Base-by-base conservation (phyloP, 441 rosid species). In the Pelargonium cotyledonis region DNA sequence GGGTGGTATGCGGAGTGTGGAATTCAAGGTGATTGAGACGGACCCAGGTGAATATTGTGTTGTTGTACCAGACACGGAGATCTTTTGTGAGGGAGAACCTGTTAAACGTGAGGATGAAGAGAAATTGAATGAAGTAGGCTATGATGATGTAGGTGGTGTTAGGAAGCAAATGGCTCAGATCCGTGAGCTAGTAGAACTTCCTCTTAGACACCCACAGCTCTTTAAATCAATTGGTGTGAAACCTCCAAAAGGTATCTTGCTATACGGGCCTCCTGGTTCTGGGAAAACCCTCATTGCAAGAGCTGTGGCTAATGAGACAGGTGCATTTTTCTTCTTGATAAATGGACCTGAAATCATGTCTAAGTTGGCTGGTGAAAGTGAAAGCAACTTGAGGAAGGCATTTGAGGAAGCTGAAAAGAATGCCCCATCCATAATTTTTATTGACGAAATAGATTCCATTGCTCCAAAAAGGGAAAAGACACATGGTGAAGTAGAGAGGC, bases 111-210 rank as follows among this genome's bases (percentile, higher is more conserved):
- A 57, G 62, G 62, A 57, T 57, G 62, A 57, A 57, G 62, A 57
- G 18, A 21, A 29, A 57, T 57, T 57, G 12, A 23, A 57, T 57
- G 62, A 57, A 23, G 29, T 57, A 6, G 62, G 62, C 19, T 57
- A 57, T 57, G 62, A 57, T 57, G 62, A 57, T 18, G 62, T 57
- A 7, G 62, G 62, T 57, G 62, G 62, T 16, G 62, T 57, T 57
- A 57, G 62, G 29, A 57, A 57, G 62, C 62, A 57, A 23, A 57
- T 57, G 62, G 62, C 62, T 57, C 62, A 57, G 62, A 57, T 57
- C 8, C 2, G 62, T 16, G 62, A 57, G 62, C 19, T 57, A 11
- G 62, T 57, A 23, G 62, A 57, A 23, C 62, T 57, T 23, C 62
- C 62, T 23, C 3, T 57, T 21, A 57, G 62, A 18, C 62, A 57